Base-by-base conservation (phyloP, 2,329 filamentous ascomycete species). In the Cladosporium sp. region DNA sequence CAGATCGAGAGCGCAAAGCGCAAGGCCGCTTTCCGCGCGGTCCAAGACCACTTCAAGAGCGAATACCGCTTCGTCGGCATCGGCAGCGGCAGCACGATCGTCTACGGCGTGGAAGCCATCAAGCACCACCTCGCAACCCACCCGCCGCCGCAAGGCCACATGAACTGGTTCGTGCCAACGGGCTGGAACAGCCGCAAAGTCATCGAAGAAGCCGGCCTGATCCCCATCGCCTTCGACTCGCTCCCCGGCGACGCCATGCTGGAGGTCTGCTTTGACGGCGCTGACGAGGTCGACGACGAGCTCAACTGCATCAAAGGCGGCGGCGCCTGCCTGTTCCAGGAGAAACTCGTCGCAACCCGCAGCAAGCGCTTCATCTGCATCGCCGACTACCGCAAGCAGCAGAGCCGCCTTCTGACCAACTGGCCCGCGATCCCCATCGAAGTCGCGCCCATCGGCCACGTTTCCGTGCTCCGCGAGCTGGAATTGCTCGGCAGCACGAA, bases 251-350 rank as follows among this genome's bases (percentile, higher is more conserved):
- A 77, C 48, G 72, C 73, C 13, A 65, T 83, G 65, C 78, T 98
- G 22, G 92, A 97, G 62, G 86, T 97, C 15, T 88, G 87, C 43
- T 98, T 98, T 66, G 93, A 98, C 65, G 93, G 93, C 48, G 93
- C 93, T 3, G 93, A 98, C 67, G 93, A 98, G 74, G 90, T 98
- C 27, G 93, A 98, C 66, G 84, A 88, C 40, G 87, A 94, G 46
- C 73, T 98, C 53, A 98, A 97, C 71, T 89, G 92, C 65, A 97
- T 98, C 74, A 97, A 97, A 75, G 93, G 93, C 49, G 93, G 93
- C 43, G 93, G 93, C 52, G 93, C 90, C n/a, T 98, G 93, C 70
- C 73, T 97, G 50, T 95, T 95, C 74, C 93, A 97, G 70, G 93
- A 98, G 73, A 98, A 98, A 75, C 77, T 98, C 30, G 91, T 98